These are phyloP conservation scores for Ophiocordyceps unilateralis DNA, from an alignment of 2,329 filamentous ascomycete species.

Conservation along the genomic window DNA sequence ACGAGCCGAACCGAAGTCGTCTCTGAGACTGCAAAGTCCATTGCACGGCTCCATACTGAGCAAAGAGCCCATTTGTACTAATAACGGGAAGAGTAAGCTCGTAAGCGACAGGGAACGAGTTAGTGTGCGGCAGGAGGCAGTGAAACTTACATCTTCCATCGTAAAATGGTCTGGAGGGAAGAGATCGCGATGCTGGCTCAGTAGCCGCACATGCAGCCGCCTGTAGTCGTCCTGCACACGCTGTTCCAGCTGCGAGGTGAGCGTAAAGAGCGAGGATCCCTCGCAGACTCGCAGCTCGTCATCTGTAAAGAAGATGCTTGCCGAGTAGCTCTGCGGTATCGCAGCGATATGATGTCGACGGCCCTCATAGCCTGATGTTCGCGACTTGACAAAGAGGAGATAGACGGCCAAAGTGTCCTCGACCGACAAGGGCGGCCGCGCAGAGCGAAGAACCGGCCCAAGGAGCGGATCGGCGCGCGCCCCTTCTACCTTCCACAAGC, in stretches of 20 bases:
- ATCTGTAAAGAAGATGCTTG: constrained; percentile 17
- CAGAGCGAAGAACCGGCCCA: constrained; percentile 13
- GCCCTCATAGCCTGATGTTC: constrained; percentile 14
- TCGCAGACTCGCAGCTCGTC: constrained; percentile 16
- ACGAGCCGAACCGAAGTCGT: constrained; percentile 6
- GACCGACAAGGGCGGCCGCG: constrained; percentile 13
- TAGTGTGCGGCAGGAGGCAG: not conserved
- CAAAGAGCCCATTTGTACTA: constrained; percentile 20
- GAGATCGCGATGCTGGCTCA: constrained; percentile 13
- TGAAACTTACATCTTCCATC: constrained; percentile 14
- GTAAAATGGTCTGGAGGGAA: constrained; percentile 15
- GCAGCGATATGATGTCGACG: constrained; percentile 10
- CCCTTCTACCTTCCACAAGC: constrained; percentile 15
- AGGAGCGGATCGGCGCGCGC: constrained; percentile 15
- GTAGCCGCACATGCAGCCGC: constrained; percentile 9
- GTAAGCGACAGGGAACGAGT: constrained; percentile 1
- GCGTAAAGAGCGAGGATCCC: constrained; percentile 14
- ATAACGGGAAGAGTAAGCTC: constrained; percentile 3
- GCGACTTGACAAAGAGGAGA: constrained; percentile 16
- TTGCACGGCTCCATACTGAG: constrained; percentile 12
- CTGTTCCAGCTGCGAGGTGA: constrained; percentile 14
- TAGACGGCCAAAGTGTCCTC: constrained; percentile 16
- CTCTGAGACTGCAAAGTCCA: constrained; percentile 12
- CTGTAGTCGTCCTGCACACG: constrained; percentile 14
- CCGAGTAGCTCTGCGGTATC: constrained; percentile 14